Base-by-base conservation (phyloP, 768 basidiomycete genomes). In the Macrolepiota dolichaula region DNA sequence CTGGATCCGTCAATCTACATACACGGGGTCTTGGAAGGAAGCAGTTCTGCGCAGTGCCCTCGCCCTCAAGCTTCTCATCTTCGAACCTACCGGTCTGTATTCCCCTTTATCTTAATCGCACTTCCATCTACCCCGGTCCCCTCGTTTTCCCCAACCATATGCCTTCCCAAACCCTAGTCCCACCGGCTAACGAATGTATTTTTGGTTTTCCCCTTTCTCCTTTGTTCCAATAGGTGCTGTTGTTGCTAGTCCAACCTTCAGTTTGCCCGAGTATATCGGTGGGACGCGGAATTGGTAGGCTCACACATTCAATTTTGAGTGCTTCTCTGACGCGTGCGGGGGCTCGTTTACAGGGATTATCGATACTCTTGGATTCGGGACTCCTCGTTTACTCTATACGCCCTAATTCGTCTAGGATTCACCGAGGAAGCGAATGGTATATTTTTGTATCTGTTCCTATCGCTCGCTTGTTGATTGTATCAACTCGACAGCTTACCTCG, bases 1-100 rank as follows among this genome's bases (percentile, higher is more conserved):
- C n/a, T 98, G 96, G 96, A 88, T 97, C 66, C 80, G 85, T n/a
- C 83, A 85, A 65, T 93, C 91, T 36, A 94, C 90, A 0, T 99
- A 99, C 73, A 82, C 82, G 13, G 97, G 96, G 0, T 85, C 93
- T 15, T 99, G 97, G 97, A 90, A 96, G 67, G 97, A 99, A 72
- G 88, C 91, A 1, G 95, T 98, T 4, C 86, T 94, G 68, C 85
- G 96, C 24, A 94, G 92, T 60, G 96, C 94, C 1, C 79, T 98
- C n/a, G 92, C 94, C 0, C 78, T 98, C 64, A 98, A 98, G 74
- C 81, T 97, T 59, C 79, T 98, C 63, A 94, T 95, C 49, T 98
- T 84, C 68, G 95, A 96, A 70, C 95, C 94, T 1, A 97, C 92
- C 1, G 91, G 89, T 84, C 44, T 5, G 47, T 63, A 55, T 25